A percentile compares a stretch with the other conserved stretches of the same genome.
These are phyloP conservation scores for Phaseolus coccineus DNA, from an alignment of 331 rosid genomes.

Conservation along the genomic window DNA sequence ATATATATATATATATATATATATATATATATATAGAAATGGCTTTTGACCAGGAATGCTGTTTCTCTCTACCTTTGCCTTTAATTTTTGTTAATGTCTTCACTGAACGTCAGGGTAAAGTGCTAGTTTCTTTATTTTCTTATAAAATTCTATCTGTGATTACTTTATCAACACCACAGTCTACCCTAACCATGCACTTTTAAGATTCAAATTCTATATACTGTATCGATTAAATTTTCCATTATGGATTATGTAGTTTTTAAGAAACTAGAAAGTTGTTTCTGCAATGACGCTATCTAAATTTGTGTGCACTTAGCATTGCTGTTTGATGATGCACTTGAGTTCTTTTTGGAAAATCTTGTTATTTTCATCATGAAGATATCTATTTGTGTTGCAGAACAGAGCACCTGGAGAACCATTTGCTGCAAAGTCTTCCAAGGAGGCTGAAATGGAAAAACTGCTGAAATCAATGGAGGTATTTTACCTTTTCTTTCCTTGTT, in stretches of 20 bases:
- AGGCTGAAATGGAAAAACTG: slow-evolving; percentile 95
- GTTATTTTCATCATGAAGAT: slow-evolving; percentile 6
- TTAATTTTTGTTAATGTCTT: not conserved
- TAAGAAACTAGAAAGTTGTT: not conserved
- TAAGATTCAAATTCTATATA: slow-evolving; percentile 1
- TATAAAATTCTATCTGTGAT: not conserved
- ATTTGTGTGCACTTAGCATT: slow-evolving; percentile 20
- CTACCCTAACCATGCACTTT: not conserved
- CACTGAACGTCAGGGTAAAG: not conserved
- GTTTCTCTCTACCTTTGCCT: no score
- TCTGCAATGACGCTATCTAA: slow-evolving; percentile 28
- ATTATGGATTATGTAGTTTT: not conserved
- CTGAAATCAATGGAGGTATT: slow-evolving; percentile 97
- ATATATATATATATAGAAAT: no score
- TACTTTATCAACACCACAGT: not conserved
- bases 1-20: no score
- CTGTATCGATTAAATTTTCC: not conserved
- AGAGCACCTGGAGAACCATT: slow-evolving; percentile 92
- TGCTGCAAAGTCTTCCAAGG: slow-evolving; percentile 83
- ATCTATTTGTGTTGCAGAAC: slow-evolving; percentile 54
- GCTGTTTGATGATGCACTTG: slow-evolving; percentile 29
- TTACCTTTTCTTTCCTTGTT: slow-evolving; percentile 12
- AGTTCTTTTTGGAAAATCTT: slow-evolving; percentile 15
- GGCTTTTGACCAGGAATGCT: no score
- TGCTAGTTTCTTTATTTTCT: slow-evolving; percentile 3